These are phyloP conservation scores for Cajanus cajan DNA, from an alignment of 306 rosid genomes.

Conservation along the genomic window DNA sequence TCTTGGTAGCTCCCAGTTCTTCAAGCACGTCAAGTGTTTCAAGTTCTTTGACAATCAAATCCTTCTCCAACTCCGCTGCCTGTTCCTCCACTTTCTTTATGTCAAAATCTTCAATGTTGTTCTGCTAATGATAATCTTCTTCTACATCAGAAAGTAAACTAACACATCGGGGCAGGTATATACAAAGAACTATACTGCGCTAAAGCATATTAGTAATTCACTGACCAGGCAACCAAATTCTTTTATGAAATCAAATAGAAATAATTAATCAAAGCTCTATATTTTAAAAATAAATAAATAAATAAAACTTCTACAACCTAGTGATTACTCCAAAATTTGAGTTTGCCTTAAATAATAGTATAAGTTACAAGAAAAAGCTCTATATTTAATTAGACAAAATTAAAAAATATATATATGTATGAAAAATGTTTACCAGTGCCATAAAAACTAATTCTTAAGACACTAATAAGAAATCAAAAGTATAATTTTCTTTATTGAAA, in stretches of 20 bases:
- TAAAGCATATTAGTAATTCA: background rate
- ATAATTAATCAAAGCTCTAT: background rate
- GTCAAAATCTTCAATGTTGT: slow-evolving; percentile 64
- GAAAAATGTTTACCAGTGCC: no score
- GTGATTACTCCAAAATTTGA: background rate
- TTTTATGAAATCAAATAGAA: background rate
- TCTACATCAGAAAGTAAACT: slow-evolving; percentile 36
- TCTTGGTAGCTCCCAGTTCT: slow-evolving; percentile 84
- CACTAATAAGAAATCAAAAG: no score
- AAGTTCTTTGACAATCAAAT: slow-evolving; percentile 87
- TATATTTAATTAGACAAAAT: background rate
- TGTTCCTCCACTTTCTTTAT: slow-evolving; percentile 94
- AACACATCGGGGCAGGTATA: slow-evolving; percentile 1
- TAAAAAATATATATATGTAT: background rate
- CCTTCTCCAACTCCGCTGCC: slow-evolving; percentile 93
- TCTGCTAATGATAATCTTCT: slow-evolving; percentile 40
- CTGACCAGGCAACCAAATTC: background rate
- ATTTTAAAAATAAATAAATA: background rate
- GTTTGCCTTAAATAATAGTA: background rate
- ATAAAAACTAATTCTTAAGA: no score
- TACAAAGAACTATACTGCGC: background rate
- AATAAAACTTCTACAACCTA: no score
- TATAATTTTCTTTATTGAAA: no score
- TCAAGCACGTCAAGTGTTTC: slow-evolving; percentile 95
- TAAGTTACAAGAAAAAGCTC: background rate